Conservation (phyloP, 208 protist species). For the Jaenimonas drosophilae region DNA sequence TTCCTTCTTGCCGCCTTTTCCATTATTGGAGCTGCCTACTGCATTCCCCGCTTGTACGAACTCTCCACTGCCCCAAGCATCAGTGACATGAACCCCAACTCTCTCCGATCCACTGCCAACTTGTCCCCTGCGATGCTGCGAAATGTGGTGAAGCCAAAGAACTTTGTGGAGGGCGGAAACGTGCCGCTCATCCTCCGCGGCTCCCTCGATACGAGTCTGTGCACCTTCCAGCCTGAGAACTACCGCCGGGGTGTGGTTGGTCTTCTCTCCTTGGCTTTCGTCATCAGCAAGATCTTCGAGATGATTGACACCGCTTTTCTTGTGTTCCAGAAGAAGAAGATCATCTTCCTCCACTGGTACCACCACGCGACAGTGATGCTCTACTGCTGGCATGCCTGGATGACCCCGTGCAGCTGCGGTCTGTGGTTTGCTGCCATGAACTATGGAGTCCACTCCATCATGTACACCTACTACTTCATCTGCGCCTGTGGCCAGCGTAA, state of each 20-base stretch:
- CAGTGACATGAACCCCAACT: constrained; percentile 15
- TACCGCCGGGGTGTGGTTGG: constrained; percentile 27
- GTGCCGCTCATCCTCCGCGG: constrained; percentile 14
- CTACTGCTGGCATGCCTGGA: constrained; percentile 85
- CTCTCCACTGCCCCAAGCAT: constrained; percentile 17
- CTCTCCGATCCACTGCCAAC: constrained; percentile 11
- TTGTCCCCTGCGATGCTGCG: constrained; percentile 1
- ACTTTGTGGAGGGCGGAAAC: constrained; percentile 16
- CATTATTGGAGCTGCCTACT: constrained; percentile 44
- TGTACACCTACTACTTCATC: constrained; percentile 95
- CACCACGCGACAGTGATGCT: constrained; percentile 90
- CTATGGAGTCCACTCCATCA: constrained; percentile 89
- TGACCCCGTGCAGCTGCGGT: constrained; percentile 28
- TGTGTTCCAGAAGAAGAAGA: constrained; percentile 72
- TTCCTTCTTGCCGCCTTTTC: constrained; percentile 69
- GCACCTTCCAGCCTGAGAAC: constrained; percentile 25
- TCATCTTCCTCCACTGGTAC: constrained; percentile 90
- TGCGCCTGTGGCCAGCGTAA: constrained; percentile 29
- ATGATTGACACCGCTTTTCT: constrained; percentile 84
- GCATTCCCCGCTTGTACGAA: constrained; percentile 36
- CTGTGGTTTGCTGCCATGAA: constrained; percentile 91
- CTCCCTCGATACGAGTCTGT: constrained; percentile 34
- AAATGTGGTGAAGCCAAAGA: not conserved
- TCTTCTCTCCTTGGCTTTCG: constrained; percentile 52
- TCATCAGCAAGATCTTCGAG: constrained; percentile 83